These are phyloP conservation scores for Blastomyces parvus DNA, from an alignment of 2,329 filamentous ascomycete genomes.

Conservation along the genomic window DNA sequence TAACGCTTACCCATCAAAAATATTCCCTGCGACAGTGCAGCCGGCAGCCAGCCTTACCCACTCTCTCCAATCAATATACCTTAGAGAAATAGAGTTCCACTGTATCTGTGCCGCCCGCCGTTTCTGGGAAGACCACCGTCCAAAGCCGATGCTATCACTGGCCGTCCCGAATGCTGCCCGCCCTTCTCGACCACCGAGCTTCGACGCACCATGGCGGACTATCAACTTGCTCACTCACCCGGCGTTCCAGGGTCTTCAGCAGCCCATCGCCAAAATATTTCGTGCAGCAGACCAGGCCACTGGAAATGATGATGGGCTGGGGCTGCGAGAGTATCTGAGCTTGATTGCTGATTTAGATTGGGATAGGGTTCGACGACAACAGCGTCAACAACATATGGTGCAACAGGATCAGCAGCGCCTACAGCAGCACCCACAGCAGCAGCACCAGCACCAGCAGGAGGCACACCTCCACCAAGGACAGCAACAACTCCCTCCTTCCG, in stretches of 20 bases:
- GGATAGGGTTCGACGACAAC: not conserved
- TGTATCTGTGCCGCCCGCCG: slow-evolving; percentile 5
- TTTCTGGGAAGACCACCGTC: slow-evolving; percentile 8
- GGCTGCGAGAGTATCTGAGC: slow-evolving; percentile 3
- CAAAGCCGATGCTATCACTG: not conserved
- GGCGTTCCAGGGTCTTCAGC: not conserved
- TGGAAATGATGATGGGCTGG: not conserved
- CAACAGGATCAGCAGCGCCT: not conserved
- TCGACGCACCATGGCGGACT: not conserved
- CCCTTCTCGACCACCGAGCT: not conserved
- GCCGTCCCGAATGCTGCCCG: not conserved
- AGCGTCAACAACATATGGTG: not conserved
- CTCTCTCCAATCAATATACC: not conserved
- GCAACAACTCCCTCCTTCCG: not conserved
- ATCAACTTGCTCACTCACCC: not conserved
- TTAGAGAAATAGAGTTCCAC: slow-evolving; percentile 4
- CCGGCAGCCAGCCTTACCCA: not conserved
- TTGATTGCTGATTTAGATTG: slow-evolving; percentile 6
- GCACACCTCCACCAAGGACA: not conserved
- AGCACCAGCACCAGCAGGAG: not conserved
- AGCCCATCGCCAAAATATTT: not conserved
- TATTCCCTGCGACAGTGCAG: not conserved
- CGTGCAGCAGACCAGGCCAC: not conserved
- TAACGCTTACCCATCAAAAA: not conserved
- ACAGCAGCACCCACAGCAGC: not conserved